These are phyloP conservation scores for Megacollybia marginata DNA, from an alignment of 768 basidiomycete genomes.

Conservation along the genomic window DNA sequence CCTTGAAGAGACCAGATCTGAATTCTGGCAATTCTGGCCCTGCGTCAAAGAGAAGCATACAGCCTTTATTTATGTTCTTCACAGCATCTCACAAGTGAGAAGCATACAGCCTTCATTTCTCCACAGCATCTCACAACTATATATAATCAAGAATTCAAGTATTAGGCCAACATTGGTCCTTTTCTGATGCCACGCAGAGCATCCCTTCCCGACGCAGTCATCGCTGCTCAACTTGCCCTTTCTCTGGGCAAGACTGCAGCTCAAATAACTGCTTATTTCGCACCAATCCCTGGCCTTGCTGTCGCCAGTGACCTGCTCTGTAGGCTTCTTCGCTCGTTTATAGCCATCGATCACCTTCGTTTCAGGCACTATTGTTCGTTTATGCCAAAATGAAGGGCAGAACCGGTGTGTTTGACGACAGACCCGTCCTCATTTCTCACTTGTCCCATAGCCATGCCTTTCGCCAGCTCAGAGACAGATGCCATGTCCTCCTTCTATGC, in stretches of 20 bases:
- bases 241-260: slow-evolving; percentile 28
- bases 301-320: slow-evolving; percentile 34
- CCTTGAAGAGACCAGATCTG: slow-evolving; percentile 53
- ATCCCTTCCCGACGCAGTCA: neutral
- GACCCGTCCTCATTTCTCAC: neutral
- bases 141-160: neutral
- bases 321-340: slow-evolving; percentile 1
- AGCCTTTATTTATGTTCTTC: neutral
- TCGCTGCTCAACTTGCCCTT: neutral
- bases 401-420: slow-evolving; percentile 32
- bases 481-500: slow-evolving; percentile 32
- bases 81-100: slow-evolving; percentile 14
- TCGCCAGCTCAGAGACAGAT: slow-evolving; percentile 38
- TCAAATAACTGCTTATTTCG: slow-evolving; percentile 38
- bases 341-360: too few species aligned
- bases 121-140: neutral
- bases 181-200: neutral
- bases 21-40: slow-evolving; percentile 47
- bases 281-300: slow-evolving; percentile 40
- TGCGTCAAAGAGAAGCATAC: slow-evolving; percentile 29
- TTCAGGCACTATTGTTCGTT: slow-evolving; percentile 25
- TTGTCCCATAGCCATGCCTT: slow-evolving; percentile 29
- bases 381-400: slow-evolving; percentile 37
- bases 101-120: slow-evolving; percentile 10
- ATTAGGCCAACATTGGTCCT: neutral